Evolutionary conservation across 208 protist species (phyloP).

Genomic region (Leishmania guyanensis): DNA sequence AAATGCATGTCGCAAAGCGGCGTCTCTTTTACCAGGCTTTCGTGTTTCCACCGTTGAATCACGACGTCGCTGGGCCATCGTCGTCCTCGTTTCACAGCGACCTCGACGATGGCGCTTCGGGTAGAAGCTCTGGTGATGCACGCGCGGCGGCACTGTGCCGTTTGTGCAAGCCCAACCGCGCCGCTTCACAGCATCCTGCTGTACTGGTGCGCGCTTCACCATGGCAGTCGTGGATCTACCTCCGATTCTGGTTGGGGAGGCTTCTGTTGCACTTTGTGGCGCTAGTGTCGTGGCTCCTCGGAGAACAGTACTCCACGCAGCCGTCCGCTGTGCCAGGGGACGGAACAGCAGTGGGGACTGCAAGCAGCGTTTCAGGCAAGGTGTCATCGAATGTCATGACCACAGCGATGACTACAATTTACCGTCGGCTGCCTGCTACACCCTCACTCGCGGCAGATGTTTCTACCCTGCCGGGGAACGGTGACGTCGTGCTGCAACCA

Average conservation of each 20-base stretch:
- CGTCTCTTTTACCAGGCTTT: constrained; percentile 33
- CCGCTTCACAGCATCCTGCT: neutral
- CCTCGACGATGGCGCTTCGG: neutral
- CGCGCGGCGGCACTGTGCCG: constrained; percentile 11
- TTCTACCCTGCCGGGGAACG: constrained; percentile 22
- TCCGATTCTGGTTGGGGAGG: constrained; percentile 42
- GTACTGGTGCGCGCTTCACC: constrained; percentile 21
- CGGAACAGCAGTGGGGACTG: neutral
- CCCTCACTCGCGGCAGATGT: constrained; percentile 27
- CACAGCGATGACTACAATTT: constrained; percentile 33
- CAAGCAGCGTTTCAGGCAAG: neutral
- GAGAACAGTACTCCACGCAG: constrained; percentile 9
- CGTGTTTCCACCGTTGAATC: constrained; percentile 19
- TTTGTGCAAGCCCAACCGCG: constrained; percentile 4
- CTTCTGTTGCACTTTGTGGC: constrained; percentile 32
- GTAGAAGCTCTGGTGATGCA: neutral
- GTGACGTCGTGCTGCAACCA: constrained; percentile 16
- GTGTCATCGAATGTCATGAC: constrained; percentile 35
- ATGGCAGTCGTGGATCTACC: constrained; percentile 38
- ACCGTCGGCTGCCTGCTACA: constrained; percentile 26
- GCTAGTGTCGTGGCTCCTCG: constrained; percentile 20
- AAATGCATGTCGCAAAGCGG: constrained; percentile 32
- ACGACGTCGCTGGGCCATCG: neutral
- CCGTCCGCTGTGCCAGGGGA: neutral
- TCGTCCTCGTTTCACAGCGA: neutral